Evolutionary conservation across 441 rosid species (phyloP).

Genomic region (Biscutella auriculata): DNA sequence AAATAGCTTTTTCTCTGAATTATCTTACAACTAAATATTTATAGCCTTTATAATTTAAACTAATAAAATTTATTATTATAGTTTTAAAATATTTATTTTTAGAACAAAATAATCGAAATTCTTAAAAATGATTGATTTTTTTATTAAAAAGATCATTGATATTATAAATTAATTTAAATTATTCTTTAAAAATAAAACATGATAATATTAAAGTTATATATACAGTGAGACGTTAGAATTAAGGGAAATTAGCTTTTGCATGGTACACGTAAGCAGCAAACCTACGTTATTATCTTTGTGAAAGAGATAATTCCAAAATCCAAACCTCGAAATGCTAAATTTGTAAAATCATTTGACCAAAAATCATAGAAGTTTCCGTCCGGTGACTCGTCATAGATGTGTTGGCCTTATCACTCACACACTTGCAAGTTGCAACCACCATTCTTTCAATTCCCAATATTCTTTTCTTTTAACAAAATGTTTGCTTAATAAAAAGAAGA

Average conservation of each 20-base stretch:
- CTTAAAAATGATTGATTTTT: no score
- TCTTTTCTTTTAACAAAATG: neutral
- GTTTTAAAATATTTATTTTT: no score
- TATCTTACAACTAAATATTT: no score
- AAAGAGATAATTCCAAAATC: conserved; percentile 4
- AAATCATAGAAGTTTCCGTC: neutral
- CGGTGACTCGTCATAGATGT: conserved; percentile 18
- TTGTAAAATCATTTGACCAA: conserved; percentile 17
- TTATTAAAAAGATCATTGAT: no score
- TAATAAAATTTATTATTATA: no score
- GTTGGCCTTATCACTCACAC: conserved; percentile 8
- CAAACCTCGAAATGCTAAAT: conserved; percentile 21
- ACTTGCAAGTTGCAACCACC: neutral
- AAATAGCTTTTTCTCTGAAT: no score
- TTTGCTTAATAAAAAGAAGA: neutral
- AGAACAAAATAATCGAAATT: no score
- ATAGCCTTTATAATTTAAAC: no score
- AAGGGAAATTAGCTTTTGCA: neutral
- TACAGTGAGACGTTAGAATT: no score
- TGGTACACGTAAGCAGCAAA: neutral
- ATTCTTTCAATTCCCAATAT: neutral
- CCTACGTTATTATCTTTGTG: neutral
- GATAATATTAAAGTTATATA: no score
- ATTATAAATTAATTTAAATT: no score
- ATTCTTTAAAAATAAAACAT: no score